phyloP scores from a whole-genome alignment of 2,329 filamentous ascomycete genomes.

The Claviceps citrina region DNA sequence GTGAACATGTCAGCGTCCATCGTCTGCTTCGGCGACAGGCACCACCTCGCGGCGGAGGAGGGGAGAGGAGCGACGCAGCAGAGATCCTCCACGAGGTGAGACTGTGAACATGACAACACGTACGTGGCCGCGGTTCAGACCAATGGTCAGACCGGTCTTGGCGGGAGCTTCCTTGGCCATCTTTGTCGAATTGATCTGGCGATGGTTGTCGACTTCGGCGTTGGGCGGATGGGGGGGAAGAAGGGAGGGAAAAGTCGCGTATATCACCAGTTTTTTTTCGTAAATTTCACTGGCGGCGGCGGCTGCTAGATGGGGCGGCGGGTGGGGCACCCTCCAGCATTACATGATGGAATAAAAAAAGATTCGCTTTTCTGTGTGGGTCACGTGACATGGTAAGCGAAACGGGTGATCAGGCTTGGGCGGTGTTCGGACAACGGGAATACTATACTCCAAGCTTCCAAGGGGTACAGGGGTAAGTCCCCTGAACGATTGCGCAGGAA shows the following conservation, averaged over 20 bases:
- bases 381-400: conserved; percentile 16
- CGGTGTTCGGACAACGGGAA: not conserved
- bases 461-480: no score
- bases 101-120: conserved; percentile 29
- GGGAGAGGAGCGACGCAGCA: conserved; percentile 22
- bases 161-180: conserved; percentile 47
- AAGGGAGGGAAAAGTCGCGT: conserved; percentile 7
- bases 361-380: conserved; percentile 11
- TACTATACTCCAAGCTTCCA: not conserved
- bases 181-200: conserved; percentile 17
- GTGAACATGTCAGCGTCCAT: conserved; percentile 44
- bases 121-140: conserved; percentile 52
- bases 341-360: no score
- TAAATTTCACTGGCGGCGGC: conserved; percentile 14
- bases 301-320: no score
- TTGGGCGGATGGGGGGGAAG: conserved; percentile 15
- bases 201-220: conserved; percentile 16
- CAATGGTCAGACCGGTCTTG: conserved; percentile 43
- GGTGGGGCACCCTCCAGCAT: no score
- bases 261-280: conserved; percentile 1
- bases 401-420: not conserved
- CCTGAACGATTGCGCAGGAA: not conserved
- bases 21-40: conserved; percentile 29
- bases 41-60: conserved; percentile 14
- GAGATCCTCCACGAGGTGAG: conserved; percentile 65